Evolutionary conservation across 352 stramenopile species (phyloP).

Genomic region (Phytophthora sansomeana): DNA sequence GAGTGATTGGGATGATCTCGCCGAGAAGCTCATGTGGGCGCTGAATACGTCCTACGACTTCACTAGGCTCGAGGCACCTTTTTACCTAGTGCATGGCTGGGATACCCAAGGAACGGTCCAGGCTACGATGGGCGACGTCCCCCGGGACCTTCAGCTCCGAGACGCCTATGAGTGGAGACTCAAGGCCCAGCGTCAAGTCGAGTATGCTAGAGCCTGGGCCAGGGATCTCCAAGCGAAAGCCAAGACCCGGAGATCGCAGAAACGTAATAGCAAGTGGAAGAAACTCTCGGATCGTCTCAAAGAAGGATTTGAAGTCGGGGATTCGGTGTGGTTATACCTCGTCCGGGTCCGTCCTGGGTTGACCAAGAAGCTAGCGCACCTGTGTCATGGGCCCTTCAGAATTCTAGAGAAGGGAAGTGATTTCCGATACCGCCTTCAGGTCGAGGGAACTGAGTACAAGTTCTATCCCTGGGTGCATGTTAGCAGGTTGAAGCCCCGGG

Average conservation of each 20-base stretch:
- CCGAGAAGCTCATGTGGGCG: conserved; percentile 33
- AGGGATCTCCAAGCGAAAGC: conserved; percentile 8
- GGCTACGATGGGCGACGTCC: conserved; percentile 12
- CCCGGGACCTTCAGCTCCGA: conserved; percentile 1
- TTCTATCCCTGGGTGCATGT: conserved; percentile 4
- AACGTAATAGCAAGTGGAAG: conserved; percentile 5
- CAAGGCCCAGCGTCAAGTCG: too few relatives aligned
- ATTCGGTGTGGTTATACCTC: conserved; percentile 14
- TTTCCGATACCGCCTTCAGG: background rate
- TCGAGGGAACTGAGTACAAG: background rate
- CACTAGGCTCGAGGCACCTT: conserved; percentile 11
- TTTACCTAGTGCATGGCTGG: conserved; percentile 31
- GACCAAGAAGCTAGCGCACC: conserved; percentile 13
- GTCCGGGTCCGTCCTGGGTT: too few relatives aligned
- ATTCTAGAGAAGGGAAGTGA: background rate
- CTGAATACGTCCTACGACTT: conserved; percentile 31
- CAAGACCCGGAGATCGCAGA: background rate
- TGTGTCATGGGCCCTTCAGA: conserved; percentile 13
- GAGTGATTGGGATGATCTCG: conserved; percentile 42
- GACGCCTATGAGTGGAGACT: too few relatives aligned
- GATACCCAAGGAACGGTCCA: conserved; percentile 17
- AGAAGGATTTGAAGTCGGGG: background rate
- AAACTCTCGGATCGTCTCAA: conserved; percentile 3
- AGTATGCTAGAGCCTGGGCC: conserved; percentile 5
- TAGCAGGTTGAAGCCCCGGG: background rate